A percentile compares a stretch with the other conserved stretches of the same genome.
These are phyloP conservation scores for Austropuccinia psidii DNA, from an alignment of 1,284 basidiomycete genomes.

Conservation along the genomic window DNA sequence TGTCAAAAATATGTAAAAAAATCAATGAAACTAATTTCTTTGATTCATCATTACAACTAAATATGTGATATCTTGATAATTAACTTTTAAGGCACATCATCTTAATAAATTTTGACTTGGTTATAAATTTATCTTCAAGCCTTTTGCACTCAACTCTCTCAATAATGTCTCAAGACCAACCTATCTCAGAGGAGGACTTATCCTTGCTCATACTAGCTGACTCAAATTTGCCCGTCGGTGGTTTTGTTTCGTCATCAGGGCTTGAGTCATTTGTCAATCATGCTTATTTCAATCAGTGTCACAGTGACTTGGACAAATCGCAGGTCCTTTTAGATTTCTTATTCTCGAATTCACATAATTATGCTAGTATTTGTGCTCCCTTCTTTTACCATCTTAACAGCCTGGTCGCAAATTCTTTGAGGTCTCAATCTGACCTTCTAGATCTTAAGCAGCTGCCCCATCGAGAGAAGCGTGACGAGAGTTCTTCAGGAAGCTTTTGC, in stretches of 20 bases:
- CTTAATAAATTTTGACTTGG: too few species aligned
- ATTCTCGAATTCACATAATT: constrained; percentile 16
- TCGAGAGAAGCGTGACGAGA: background rate
- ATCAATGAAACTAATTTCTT: too few species aligned
- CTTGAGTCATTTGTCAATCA: constrained; percentile 84
- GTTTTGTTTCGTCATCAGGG: constrained; percentile 85
- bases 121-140: too few species aligned
- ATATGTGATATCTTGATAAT: too few species aligned
- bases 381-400: constrained; percentile 19
- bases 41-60: too few species aligned
- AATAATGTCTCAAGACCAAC: too few species aligned
- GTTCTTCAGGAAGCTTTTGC: background rate
- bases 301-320: background rate
- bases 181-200: constrained; percentile 49
- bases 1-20: too few species aligned
- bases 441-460: background rate
- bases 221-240: constrained; percentile 75
- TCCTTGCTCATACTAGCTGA: constrained; percentile 66
- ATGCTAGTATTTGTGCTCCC: background rate
- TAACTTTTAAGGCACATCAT: too few species aligned
- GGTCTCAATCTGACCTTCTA: background rate
- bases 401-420: background rate
- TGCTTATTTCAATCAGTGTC: background rate
- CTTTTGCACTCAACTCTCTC: too few species aligned
- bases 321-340: background rate